Conservation (phyloP, 768 basidiomycete genomes). For the Trametes cinnabarina region DNA sequence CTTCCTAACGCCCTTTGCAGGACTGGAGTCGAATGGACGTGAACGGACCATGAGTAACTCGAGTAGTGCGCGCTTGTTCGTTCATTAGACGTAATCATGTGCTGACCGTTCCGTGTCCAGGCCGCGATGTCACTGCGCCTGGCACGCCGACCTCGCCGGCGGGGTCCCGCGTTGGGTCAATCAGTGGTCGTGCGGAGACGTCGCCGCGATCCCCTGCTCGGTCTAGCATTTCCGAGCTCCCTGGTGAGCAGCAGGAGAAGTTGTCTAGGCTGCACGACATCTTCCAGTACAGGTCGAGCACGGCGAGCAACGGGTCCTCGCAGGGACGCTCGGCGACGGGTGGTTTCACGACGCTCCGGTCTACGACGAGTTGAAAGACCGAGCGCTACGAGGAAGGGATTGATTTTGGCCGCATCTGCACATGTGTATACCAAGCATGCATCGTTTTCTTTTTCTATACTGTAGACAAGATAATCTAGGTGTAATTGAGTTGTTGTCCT, state of each 20-base stretch:
- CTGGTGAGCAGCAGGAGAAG: slow-evolving; percentile 51
- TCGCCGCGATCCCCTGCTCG: slow-evolving; percentile 33
- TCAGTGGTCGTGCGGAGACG: slow-evolving; percentile 19
- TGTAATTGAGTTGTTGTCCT: slow-evolving; percentile 7
- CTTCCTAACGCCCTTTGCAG: slow-evolving; percentile 34
- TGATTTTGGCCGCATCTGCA: slow-evolving; percentile 15
- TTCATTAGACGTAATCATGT: neutral
- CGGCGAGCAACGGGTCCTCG: slow-evolving; percentile 45
- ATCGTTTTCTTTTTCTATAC: slow-evolving; percentile 6
- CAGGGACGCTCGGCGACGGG: slow-evolving; percentile 24
- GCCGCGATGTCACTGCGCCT: slow-evolving; percentile 10
- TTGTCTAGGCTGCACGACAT: slow-evolving; percentile 74
- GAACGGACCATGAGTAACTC: slow-evolving; percentile 32
- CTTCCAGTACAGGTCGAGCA: slow-evolving; percentile 80
- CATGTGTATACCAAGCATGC: slow-evolving; percentile 22
- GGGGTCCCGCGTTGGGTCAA: neutral
- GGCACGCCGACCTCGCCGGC: slow-evolving; percentile 23
- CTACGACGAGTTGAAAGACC: slow-evolving; percentile 4
- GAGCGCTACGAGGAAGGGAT: slow-evolving; percentile 1
- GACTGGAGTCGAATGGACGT: slow-evolving; percentile 57
- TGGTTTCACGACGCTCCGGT: slow-evolving; percentile 11
- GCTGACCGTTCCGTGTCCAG: neutral
- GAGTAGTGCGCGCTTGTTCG: slow-evolving; percentile 19
- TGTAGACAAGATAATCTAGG: slow-evolving; percentile 19
- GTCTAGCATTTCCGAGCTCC: slow-evolving; percentile 29